phyloP scores from a whole-genome alignment of 2,329 filamentous ascomycete genomes.

The Hypomyces rosellus region DNA sequence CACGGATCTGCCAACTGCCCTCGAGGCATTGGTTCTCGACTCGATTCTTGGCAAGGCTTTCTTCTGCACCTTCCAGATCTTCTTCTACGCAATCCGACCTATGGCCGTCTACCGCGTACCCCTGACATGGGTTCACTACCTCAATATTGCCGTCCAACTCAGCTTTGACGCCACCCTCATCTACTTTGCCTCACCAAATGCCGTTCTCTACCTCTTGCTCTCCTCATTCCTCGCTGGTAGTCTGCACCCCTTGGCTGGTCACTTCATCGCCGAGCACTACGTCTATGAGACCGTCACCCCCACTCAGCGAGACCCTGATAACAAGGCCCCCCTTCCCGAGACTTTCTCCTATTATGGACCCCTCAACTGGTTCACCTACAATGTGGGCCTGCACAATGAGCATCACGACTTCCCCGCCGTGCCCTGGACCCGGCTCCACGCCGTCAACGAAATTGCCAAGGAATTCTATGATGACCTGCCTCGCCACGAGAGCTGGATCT shows the following conservation, averaged over 20 bases:
- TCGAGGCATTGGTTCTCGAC: slow-evolving; percentile 90
- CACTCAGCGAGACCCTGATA: slow-evolving; percentile 49
- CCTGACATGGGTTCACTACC: slow-evolving; percentile 74
- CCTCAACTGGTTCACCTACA: slow-evolving; percentile 90
- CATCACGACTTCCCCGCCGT: slow-evolving; percentile 98
- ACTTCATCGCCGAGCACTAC: slow-evolving; percentile 98
- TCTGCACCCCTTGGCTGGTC: slow-evolving; percentile 87
- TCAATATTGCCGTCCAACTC: slow-evolving; percentile 75
- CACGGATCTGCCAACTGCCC: slow-evolving; percentile 85
- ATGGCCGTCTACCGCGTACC: slow-evolving; percentile 91
- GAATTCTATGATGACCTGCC: slow-evolving; percentile 92
- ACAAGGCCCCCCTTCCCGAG: slow-evolving; percentile 69
- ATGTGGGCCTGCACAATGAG: slow-evolving; percentile 96
- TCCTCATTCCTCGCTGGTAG: slow-evolving; percentile 91
- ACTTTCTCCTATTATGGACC: slow-evolving; percentile 96
- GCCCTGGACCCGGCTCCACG: slow-evolving; percentile 82
- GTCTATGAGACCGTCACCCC: slow-evolving; percentile 62
- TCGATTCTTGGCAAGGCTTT: slow-evolving; percentile 95
- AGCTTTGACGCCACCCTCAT: slow-evolving; percentile 69
- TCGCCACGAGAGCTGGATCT: slow-evolving; percentile 81
- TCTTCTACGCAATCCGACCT: slow-evolving; percentile 95
- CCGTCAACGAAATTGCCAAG: slow-evolving; percentile 69
- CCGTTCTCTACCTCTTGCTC: slow-evolving; percentile 76
- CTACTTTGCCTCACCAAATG: slow-evolving; percentile 51
- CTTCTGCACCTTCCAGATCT: slow-evolving; percentile 98